Conservation (phyloP, 306 rosid genomes). For the Cucurbita argyrosperma region DNA sequence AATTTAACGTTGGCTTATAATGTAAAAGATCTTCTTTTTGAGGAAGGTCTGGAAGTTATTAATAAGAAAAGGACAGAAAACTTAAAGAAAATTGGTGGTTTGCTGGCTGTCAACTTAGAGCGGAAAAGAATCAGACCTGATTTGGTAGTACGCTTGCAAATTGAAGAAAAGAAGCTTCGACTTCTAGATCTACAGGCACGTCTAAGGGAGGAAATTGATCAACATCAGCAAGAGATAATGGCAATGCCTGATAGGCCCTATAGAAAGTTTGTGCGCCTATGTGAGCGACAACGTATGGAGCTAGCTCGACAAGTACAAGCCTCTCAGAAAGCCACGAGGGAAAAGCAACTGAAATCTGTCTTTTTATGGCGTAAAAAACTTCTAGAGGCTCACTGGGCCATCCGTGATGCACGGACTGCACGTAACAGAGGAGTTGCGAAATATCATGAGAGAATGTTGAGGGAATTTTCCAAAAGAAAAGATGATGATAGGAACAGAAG, state of each 20-base stretch:
- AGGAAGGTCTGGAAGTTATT: conserved; percentile 76
- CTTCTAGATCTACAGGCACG: conserved; percentile 83
- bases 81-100: conserved; percentile 77
- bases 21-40: conserved; percentile 79
- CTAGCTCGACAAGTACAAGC: conserved; percentile 86
- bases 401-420: conserved; percentile 93
- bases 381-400: conserved; percentile 91
- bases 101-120: conserved; percentile 78
- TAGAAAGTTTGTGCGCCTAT: conserved; percentile 77
- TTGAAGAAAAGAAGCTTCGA: conserved; percentile 87
- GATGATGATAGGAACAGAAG: conserved; percentile 86
- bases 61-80: conserved; percentile 59
- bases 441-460: conserved; percentile 87
- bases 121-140: conserved; percentile 93
- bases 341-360: conserved; percentile 83
- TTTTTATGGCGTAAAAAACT: conserved; percentile 96
- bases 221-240: conserved; percentile 96
- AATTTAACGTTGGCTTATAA: conserved; percentile 73
- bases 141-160: conserved; percentile 80
- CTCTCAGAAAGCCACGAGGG: conserved; percentile 73
- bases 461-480: conserved; percentile 86
- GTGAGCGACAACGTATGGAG: conserved; percentile 95
- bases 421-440: conserved; percentile 97
- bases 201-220: conserved; percentile 88
- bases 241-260: conserved; percentile 97